Evolutionary conservation across 2,329 filamentous ascomycete species (phyloP).

Genomic region (Hymenoscyphus fraxineus): DNA sequence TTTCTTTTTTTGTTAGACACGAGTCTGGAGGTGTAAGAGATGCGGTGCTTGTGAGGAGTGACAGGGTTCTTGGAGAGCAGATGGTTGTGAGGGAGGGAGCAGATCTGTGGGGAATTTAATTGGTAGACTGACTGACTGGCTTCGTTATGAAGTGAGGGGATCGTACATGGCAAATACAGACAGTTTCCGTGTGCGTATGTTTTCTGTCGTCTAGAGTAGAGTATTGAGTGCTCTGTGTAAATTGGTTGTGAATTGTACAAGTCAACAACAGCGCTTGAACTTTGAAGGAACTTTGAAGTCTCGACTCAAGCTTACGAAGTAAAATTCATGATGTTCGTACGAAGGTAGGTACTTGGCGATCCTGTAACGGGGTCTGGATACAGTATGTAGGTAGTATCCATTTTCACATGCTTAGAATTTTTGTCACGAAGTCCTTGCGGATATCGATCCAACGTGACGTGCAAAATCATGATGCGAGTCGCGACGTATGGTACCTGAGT

Average conservation of each 20-base stretch:
- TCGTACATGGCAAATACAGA: not conserved
- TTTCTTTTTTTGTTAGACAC: not conserved
- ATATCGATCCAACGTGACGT: not conserved
- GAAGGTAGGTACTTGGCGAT: too few relatives aligned
- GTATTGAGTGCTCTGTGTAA: too few relatives aligned
- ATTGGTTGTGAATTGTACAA: not conserved
- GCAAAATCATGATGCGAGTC: not conserved
- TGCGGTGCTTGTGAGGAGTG: not conserved
- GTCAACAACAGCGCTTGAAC: not conserved
- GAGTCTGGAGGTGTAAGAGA: not conserved
- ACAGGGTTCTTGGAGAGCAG: not conserved
- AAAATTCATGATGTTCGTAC: too few relatives aligned
- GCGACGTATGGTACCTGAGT: too few relatives aligned
- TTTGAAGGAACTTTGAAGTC: too few relatives aligned
- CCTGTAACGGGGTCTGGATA: too few relatives aligned
- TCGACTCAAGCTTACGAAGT: too few relatives aligned
- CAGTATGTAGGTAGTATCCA: not conserved
- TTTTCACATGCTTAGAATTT: not conserved
- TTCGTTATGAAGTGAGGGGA: not conserved
- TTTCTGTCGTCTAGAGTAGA: not conserved
- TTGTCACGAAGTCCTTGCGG: too few relatives aligned
- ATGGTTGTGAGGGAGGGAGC: not conserved
- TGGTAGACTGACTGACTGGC: not conserved
- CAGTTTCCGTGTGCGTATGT: too few relatives aligned
- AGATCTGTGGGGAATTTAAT: not conserved